Evolutionary conservation across 2,329 filamentous ascomycete genomes (phyloP).

Genomic region (Pseudogymnoascus sp.): DNA sequence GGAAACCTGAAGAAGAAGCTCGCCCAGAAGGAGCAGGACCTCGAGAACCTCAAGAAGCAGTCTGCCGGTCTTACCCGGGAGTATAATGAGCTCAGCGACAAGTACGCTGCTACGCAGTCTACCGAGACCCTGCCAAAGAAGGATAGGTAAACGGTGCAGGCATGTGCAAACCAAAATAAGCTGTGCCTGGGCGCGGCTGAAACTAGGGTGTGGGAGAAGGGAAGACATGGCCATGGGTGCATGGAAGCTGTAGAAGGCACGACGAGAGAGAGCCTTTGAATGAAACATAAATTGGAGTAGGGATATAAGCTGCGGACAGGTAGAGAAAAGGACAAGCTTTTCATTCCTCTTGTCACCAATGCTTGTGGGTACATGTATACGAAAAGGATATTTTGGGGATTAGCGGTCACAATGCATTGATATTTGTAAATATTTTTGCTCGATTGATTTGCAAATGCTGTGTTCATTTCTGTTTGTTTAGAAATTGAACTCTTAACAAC

Average conservation of each 20-base stretch:
- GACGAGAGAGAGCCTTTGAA: background rate
- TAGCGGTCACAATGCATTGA: constrained; percentile 4
- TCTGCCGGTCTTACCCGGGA: constrained; percentile 71
- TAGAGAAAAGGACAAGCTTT: background rate
- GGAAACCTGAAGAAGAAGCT: constrained; percentile 57
- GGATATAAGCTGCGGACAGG: background rate
- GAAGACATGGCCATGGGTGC: background rate
- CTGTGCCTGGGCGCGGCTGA: background rate
- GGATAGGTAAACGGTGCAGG: constrained; percentile 26
- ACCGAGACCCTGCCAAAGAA: constrained; percentile 47
- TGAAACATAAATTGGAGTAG: constrained; percentile 1
- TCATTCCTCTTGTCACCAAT: background rate
- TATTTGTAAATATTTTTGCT: background rate
- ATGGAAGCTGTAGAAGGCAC: background rate
- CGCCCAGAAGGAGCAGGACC: constrained; percentile 68
- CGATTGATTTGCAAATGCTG: background rate
- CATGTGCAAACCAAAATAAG: background rate
- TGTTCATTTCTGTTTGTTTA: background rate
- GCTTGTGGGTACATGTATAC: constrained; percentile 6
- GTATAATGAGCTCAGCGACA: constrained; percentile 78
- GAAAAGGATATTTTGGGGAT: background rate
- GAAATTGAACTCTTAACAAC: background rate
- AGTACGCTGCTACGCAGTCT: constrained; percentile 55
- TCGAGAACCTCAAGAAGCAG: constrained; percentile 89
- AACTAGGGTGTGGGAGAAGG: background rate